phyloP scores from a whole-genome alignment of 2,329 filamentous ascomycete species.

The Chalaropsis thielavioides region DNA sequence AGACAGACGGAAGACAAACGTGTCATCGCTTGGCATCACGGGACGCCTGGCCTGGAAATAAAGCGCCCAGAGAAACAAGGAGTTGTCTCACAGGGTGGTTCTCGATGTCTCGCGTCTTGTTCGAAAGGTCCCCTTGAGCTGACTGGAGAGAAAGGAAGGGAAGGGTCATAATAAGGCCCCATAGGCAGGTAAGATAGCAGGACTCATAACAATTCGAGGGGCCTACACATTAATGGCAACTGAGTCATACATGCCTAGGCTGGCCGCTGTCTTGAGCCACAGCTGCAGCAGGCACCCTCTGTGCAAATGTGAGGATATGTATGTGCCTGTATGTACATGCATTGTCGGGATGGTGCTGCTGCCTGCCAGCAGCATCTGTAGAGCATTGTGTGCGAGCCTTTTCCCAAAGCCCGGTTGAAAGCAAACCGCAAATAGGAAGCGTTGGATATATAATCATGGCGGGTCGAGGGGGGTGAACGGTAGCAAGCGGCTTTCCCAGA shows the following conservation, averaged over 20 bases:
- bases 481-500: neutral
- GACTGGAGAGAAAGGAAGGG: neutral
- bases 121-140: neutral
- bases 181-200: neutral
- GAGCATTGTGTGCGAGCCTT: neutral
- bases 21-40: neutral
- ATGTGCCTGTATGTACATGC: neutral
- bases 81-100: neutral
- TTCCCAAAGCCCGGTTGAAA: neutral
- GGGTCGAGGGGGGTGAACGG: neutral
- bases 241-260: neutral
- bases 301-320: neutral
- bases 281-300: no score
- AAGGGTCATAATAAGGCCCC: neutral
- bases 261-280: no score
- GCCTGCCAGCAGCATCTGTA: neutral
- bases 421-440: neutral
- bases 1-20: neutral
- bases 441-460: conserved; percentile 3
- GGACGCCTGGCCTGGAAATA: neutral
- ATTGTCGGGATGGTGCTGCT: neutral
- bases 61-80: neutral
- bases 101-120: neutral
- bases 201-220: neutral
- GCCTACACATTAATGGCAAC: neutral